Evolutionary conservation across 2,329 filamentous ascomycete species (phyloP).

Genomic region (Alternaria angustiovoidea): DNA sequence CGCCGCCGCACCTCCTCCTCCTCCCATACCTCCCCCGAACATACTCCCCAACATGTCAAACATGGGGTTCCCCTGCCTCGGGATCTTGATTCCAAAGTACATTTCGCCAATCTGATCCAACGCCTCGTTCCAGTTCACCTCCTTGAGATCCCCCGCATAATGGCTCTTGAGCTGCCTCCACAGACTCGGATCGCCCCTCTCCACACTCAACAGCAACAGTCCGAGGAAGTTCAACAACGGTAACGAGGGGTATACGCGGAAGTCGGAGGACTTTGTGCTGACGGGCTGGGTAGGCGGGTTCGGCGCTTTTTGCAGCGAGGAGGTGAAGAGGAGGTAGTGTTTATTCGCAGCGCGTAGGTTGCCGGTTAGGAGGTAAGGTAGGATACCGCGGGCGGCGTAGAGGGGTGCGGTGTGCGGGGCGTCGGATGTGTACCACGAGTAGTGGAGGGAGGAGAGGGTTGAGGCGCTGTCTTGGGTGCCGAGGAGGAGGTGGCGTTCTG

Average conservation of each 20-base stretch:
- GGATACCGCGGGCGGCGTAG: constrained; percentile 84
- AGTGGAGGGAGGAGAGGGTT: constrained; percentile 82
- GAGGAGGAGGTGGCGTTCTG: constrained; percentile 86
- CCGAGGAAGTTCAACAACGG: constrained; percentile 96
- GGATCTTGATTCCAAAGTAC: constrained; percentile 93
- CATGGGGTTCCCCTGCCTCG: constrained; percentile 87
- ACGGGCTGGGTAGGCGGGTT: constrained; percentile 81
- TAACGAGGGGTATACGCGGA: constrained; percentile 85
- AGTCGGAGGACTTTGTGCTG: constrained; percentile 74
- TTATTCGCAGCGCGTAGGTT: constrained; percentile 90
- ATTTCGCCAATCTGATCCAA: constrained; percentile 91
- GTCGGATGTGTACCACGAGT: constrained; percentile 90
- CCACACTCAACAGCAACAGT: constrained; percentile 81
- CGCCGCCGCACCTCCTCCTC: constrained; percentile 53
- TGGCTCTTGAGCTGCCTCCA: constrained; percentile 84
- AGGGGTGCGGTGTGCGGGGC: constrained; percentile 85
- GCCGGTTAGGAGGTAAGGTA: constrained; percentile 89
- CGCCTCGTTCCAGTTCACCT: constrained; percentile 79
- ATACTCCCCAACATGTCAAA: constrained; percentile 98
- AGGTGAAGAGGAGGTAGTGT: constrained; percentile 78
- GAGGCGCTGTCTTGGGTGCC: constrained; percentile 90
- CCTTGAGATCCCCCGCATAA: constrained; percentile 80
- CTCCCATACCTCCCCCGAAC: constrained; percentile 77
- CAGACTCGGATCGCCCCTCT: constrained; percentile 78
- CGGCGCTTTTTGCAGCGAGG: constrained; percentile 67